Evolutionary conservation across 2,329 filamentous ascomycete species (phyloP).

Genomic region (Dothistroma pini): DNA sequence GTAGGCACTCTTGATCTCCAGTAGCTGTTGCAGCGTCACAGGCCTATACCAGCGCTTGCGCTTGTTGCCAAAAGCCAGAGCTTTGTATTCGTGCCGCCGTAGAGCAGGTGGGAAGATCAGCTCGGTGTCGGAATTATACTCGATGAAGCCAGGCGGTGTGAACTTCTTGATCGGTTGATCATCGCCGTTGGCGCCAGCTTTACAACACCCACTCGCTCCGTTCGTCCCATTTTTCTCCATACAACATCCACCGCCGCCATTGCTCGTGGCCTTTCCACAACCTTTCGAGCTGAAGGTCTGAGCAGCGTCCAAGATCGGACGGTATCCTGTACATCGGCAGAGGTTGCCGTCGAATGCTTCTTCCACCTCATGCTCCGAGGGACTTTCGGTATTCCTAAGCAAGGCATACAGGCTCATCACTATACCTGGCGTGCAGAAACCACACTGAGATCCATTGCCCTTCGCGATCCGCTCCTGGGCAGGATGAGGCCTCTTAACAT

Average conservation of each 20-base stretch:
- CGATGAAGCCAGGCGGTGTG: conserved; percentile 85
- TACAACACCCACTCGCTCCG: conserved; percentile 60
- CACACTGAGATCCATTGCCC: conserved; percentile 87
- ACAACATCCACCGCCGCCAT: conserved; percentile 67
- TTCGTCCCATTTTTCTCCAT: conserved; percentile 56
- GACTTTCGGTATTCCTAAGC: conserved; percentile 74
- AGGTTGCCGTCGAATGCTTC: conserved; percentile 97
- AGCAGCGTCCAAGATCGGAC: conserved; percentile 89
- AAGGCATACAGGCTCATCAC: conserved; percentile 96
- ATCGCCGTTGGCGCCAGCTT: conserved; percentile 38
- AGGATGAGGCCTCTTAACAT: conserved; percentile 80
- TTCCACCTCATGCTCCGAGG: conserved; percentile 79
- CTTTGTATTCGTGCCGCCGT: conserved; percentile 75
- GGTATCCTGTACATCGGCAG: conserved; percentile 92
- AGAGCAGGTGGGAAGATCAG: conserved; percentile 89
- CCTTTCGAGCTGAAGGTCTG: conserved; percentile 70
- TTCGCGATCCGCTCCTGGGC: conserved; percentile 87
- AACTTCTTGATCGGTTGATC: conserved; percentile 58
- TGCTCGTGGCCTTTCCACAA: conserved; percentile 55
- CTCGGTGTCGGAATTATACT: conserved; percentile 90
- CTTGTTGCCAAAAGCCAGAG: conserved; percentile 90
- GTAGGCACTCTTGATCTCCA: conserved; percentile 84
- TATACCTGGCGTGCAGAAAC: conserved; percentile 96
- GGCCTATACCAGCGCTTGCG: conserved; percentile 91
- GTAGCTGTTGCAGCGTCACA: conserved; percentile 76